Percentiles rank a stretch among this genome's conserved stretches.
These are phyloP conservation scores for Mycena vitilis DNA, from an alignment of 768 basidiomycete genomes.

Conservation along the genomic window DNA sequence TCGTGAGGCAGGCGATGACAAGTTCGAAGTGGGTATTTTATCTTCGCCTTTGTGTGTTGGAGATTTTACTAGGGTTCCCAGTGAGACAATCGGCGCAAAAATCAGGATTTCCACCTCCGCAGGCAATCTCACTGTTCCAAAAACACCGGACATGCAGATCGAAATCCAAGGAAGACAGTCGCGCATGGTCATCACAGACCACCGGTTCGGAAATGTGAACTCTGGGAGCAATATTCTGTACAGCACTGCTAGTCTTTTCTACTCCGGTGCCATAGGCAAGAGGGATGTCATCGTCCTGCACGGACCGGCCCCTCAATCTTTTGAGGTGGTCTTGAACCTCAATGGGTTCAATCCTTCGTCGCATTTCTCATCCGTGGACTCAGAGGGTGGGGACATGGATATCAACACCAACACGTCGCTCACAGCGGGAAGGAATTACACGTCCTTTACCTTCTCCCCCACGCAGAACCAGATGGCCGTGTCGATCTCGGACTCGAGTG, in stretches of 20 bases:
- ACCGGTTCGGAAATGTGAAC: conserved; percentile 16
- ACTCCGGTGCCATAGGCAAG: conserved; percentile 26
- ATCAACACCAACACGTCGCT: conserved; percentile 20
- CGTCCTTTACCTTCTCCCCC: conserved; percentile 24
- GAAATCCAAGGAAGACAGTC: conserved; percentile 27
- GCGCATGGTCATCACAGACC: conserved; percentile 19
- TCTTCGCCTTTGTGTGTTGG: background rate
- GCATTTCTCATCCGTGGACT: conserved; percentile 11
- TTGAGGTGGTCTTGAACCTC: conserved; percentile 23
- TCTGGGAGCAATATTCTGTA: conserved; percentile 22
- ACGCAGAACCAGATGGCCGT: conserved; percentile 21
- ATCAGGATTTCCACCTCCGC: conserved; percentile 25
- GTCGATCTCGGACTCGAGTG: conserved; percentile 22
- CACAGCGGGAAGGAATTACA: background rate
- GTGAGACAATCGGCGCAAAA: conserved; percentile 24
- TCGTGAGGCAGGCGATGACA: conserved; percentile 22
- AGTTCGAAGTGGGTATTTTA: conserved; percentile 24
- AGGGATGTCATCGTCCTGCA: conserved; percentile 25
- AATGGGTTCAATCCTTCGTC: conserved; percentile 16
- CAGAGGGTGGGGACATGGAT: conserved; percentile 19
- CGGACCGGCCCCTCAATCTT: conserved; percentile 27
- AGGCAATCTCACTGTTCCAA: conserved; percentile 30
- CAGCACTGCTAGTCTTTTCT: conserved; percentile 31
- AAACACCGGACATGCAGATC: conserved; percentile 15
- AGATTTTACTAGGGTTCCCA: conserved; percentile 4